These are phyloP conservation scores for sweet orange (Citrus sinensis) DNA, from an alignment of 345 rosid genomes.

Conservation along the genomic window DVS_A1.0 CM039162.1:31738501-31739000, in stretches of 20 bases:
- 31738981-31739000: constrained; percentile 82
- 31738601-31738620: neutral
- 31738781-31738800: neutral
- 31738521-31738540: too few species aligned
- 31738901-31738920: constrained; percentile 88
- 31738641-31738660: neutral
- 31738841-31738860: constrained; percentile 81
- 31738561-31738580: neutral
- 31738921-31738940: constrained; percentile 52
- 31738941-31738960: constrained; percentile 50
- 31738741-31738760: rapidly evolving
- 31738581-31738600: neutral
- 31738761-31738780: neutral
- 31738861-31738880: constrained; percentile 68
- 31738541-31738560: too few species aligned
- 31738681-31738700: neutral
- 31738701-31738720: neutral
- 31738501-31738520: too few species aligned
- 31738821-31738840: constrained; percentile 90
- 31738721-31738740: neutral
- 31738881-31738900: constrained; percentile 70
- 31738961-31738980: constrained; percentile 59
- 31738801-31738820: constrained; percentile 1
- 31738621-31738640: neutral
- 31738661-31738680: neutral